Conservation (phyloP, 1,284 basidiomycete species). For the Rhodotorula mucilaginosa region DNA sequence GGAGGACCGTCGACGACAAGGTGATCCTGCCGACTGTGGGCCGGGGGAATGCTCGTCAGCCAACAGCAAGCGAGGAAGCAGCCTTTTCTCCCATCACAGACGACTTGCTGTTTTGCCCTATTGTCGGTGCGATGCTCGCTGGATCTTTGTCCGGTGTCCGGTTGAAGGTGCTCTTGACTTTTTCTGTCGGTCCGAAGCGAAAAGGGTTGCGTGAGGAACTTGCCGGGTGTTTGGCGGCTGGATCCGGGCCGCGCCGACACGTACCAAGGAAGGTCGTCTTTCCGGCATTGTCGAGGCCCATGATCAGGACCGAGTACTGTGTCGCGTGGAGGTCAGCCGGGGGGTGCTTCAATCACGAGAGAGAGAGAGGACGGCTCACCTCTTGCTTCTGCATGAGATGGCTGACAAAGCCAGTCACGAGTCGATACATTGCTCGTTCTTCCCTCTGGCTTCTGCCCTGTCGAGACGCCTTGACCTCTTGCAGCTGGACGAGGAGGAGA, state of each 20-base stretch:
- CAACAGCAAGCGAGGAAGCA: too few relatives aligned
- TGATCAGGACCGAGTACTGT: constrained; percentile 80
- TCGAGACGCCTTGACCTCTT: background rate
- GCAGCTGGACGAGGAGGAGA: background rate
- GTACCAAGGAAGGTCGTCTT: constrained; percentile 60
- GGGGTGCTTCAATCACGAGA: background rate
- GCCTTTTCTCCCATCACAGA: too few relatives aligned
- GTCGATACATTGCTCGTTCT: constrained; percentile 69
- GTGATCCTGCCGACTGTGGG: constrained; percentile 79
- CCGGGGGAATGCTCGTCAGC: background rate
- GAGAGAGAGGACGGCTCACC: constrained; percentile 24
- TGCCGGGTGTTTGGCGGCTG: too few relatives aligned
- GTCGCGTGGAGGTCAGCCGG: background rate
- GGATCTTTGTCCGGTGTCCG: constrained; percentile 76
- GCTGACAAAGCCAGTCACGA: constrained; percentile 82
- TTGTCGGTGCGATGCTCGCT: constrained; percentile 87
- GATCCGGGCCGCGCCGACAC: background rate
- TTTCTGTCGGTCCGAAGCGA: constrained; percentile 54
- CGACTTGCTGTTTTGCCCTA: constrained; percentile 84
- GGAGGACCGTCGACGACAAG: constrained; percentile 82
- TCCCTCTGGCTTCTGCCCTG: background rate
- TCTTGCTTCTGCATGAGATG: constrained; percentile 89
- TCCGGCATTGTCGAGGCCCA: constrained; percentile 71
- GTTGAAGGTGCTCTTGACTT: constrained; percentile 86
- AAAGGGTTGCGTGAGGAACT: background rate